phyloP scores from a whole-genome alignment of 352 stramenopile genomes.

The Phytopythium ostracodes region DNA sequence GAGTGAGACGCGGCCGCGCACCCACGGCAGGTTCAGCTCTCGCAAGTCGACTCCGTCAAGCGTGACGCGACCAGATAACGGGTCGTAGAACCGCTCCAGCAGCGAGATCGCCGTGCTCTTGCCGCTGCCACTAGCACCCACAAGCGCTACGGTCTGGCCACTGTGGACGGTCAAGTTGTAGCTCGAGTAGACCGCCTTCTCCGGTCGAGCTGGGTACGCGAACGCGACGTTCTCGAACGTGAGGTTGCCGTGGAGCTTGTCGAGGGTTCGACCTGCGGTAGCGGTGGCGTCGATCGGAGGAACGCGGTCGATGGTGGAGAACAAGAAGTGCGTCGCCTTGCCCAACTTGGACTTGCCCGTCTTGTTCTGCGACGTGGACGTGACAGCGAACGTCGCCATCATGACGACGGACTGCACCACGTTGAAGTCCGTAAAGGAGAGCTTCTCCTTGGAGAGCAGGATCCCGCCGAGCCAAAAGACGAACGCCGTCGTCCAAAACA shows the following conservation, averaged over 20 bases:
- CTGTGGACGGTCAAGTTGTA: conserved; percentile 59
- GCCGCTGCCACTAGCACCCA: conserved; percentile 74
- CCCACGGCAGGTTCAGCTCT: too few relatives aligned
- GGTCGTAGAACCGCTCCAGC: conserved; percentile 75
- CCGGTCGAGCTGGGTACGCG: conserved; percentile 82
- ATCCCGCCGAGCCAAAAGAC: conserved; percentile 62
- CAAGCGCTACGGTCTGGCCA: conserved; percentile 73
- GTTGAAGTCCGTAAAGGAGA: conserved; percentile 49
- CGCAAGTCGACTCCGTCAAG: too few relatives aligned
- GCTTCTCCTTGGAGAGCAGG: conserved; percentile 30
- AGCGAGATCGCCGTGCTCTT: conserved; percentile 82
- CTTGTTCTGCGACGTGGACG: conserved; percentile 46
- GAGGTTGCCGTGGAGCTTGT: conserved; percentile 47
- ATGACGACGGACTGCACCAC: conserved; percentile 50
- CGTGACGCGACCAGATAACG: conserved; percentile 28
- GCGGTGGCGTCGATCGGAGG: conserved; percentile 35
- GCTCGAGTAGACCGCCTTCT: conserved; percentile 65
- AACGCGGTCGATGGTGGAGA: conserved; percentile 75
- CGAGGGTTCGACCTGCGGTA: conserved; percentile 12
- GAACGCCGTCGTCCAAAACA: conserved; percentile 45
- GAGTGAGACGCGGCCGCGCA: too few relatives aligned
- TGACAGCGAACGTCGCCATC: conserved; percentile 39
- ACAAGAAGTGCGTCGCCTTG: conserved; percentile 54
- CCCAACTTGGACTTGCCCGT: conserved; percentile 52
- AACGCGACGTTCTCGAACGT: conserved; percentile 88